Conservation (phyloP, 2,329 filamentous ascomycete species). For the Trichophyton schoenleinii region DNA sequence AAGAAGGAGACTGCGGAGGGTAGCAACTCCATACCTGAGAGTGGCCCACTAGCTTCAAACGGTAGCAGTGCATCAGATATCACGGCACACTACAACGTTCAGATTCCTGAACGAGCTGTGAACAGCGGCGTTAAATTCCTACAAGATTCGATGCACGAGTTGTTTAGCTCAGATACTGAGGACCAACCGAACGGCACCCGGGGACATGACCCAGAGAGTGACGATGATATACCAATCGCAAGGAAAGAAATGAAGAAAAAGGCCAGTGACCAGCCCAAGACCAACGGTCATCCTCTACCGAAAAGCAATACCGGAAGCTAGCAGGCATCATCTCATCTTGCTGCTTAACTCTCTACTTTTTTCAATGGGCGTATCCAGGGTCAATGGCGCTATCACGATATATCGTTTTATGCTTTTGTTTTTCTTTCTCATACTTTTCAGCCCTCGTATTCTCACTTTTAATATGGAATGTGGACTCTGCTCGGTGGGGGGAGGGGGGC, state of each 20-base stretch:
- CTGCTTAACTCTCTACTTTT: not conserved
- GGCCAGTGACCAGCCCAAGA: not conserved
- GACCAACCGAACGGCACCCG: conserved; percentile 4
- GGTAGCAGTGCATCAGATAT: not conserved
- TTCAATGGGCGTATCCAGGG: not conserved
- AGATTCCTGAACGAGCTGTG: conserved; percentile 38
- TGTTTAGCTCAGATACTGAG: conserved; percentile 24
- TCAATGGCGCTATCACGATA: not conserved
- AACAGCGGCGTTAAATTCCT: conserved; percentile 40
- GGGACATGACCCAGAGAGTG: not conserved
- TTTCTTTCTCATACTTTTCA: not conserved
- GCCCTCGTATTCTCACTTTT: not conserved
- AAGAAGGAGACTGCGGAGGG: not conserved
- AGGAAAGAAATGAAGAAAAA: not conserved
- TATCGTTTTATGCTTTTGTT: not conserved
- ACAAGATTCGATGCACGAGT: conserved; percentile 37
- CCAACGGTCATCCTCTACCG: not conserved
- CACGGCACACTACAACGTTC: conserved; percentile 27
- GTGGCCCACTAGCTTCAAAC: not conserved
- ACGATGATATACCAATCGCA: not conserved
- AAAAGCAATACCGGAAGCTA: not conserved
- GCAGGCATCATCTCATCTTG: not conserved
- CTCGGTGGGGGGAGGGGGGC: not conserved
- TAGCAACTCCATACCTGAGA: not conserved
- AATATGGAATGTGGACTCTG: not conserved